phyloP scores from a whole-genome alignment of 805 yeast genomes.

The Torulaspora gathmanii region DNA sequence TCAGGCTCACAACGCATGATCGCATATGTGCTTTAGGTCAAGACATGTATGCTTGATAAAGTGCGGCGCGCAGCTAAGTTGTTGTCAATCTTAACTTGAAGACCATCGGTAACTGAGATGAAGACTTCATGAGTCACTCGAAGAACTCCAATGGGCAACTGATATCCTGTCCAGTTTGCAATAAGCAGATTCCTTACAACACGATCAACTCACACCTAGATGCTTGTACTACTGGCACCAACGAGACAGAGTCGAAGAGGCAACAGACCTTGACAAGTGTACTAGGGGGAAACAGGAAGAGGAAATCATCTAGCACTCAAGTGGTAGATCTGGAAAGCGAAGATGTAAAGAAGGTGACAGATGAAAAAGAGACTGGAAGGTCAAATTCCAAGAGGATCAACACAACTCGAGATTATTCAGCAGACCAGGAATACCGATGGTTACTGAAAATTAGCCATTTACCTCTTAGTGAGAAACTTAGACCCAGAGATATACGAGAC shows the following conservation, averaged over 20 bases:
- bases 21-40: too few relatives aligned
- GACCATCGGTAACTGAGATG: background rate
- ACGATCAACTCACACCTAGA: slow-evolving; percentile 33
- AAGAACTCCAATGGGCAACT: slow-evolving; percentile 18
- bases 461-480: slow-evolving; percentile 71
- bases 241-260: slow-evolving; percentile 5
- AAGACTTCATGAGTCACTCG: slow-evolving; percentile 6
- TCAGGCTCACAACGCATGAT: too few relatives aligned
- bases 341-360: background rate
- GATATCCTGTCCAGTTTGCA: slow-evolving; percentile 34
- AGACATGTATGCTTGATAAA: too few relatives aligned
- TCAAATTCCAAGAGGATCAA: background rate
- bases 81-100: background rate
- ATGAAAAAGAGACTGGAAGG: background rate
- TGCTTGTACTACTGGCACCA: slow-evolving; percentile 17
- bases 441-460: slow-evolving; percentile 30
- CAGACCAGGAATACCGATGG: slow-evolving; percentile 23
- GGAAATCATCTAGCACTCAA: slow-evolving; percentile 2
- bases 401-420: background rate
- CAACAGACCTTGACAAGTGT: slow-evolving; percentile 22
- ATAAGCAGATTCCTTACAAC: slow-evolving; percentile 23
- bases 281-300: slow-evolving; percentile 11
- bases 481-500: slow-evolving; percentile 67
- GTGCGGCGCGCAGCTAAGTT: background rate
- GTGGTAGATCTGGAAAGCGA: slow-evolving; percentile 4